phyloP scores from a whole-genome alignment of 345 rosid genomes.

The Microcos paniculata region DNA sequence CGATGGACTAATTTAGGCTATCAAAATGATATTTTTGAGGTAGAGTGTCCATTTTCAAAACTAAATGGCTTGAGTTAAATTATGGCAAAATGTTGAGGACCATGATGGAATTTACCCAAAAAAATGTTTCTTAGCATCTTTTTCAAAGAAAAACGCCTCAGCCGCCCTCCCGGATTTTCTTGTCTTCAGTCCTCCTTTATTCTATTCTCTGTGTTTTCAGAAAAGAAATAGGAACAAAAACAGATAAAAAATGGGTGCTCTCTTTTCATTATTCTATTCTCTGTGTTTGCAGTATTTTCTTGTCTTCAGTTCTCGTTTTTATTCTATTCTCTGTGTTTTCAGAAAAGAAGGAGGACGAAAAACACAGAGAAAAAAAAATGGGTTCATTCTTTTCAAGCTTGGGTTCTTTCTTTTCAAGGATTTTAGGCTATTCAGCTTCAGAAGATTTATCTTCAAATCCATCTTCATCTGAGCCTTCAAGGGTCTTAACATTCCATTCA shows the following conservation, averaged over 20 bases:
- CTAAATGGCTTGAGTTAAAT: too few species aligned
- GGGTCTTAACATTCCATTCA: conserved; percentile 58
- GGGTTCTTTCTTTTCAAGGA: conserved; percentile 46
- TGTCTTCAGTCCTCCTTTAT: background rate
- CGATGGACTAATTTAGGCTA: too few species aligned
- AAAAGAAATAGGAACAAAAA: background rate
- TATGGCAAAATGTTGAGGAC: too few species aligned
- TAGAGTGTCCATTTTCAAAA: too few species aligned
- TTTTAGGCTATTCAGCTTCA: conserved; percentile 4
- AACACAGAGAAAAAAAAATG: conserved; percentile 8
- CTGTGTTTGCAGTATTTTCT: too few species aligned
- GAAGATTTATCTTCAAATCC: conserved; percentile 11
- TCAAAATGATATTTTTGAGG: too few species aligned
- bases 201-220: background rate
- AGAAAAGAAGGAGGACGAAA: background rate
- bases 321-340: background rate
- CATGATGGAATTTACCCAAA: too few species aligned
- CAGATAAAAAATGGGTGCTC: conserved; percentile 42
- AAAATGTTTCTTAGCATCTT: too few species aligned
- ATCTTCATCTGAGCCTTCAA: conserved; percentile 31
- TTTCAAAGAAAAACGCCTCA: too few species aligned
- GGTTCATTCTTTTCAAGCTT: conserved; percentile 48
- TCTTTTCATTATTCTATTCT: too few species aligned
- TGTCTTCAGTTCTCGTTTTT: background rate
- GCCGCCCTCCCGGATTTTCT: too few species aligned